phyloP scores from a whole-genome alignment of 2,329 filamentous ascomycete species.

The Aureobasidium namibiae region DNA sequence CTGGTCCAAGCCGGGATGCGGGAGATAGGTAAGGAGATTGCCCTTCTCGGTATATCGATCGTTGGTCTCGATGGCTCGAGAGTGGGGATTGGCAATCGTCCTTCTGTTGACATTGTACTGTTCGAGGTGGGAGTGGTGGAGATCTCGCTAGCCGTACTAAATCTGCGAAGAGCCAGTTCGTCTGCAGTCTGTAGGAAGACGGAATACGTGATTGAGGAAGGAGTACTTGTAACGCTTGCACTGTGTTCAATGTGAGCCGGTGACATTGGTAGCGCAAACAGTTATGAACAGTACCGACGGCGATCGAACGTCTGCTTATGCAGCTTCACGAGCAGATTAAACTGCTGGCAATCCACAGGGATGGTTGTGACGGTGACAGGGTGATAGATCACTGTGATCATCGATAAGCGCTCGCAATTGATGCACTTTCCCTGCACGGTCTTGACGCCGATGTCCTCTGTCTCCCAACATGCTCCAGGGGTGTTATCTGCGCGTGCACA shows the following conservation, averaged over 20 bases:
- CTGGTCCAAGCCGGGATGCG: not conserved
- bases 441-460: not conserved
- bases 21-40: not conserved
- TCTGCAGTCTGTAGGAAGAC: not conserved
- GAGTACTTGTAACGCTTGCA: not conserved
- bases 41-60: too few species aligned
- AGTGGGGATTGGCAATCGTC: not conserved
- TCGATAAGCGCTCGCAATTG: not conserved
- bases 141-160: not conserved
- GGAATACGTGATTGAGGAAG: not conserved
- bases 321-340: constrained; percentile 2
- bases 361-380: not conserved
- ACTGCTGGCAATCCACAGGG: not conserved
- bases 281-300: not conserved
- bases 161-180: not conserved
- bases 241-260: not conserved
- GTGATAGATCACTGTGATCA: not conserved
- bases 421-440: not conserved
- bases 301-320: not conserved
- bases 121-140: not conserved
- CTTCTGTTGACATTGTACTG: not conserved
- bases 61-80: too few species aligned
- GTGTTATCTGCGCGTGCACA: not conserved
- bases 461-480: not conserved
- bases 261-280: too few species aligned